Percentiles rank a stretch among this genome's conserved stretches.
Evolutionary conservation across 768 basidiomycete genomes (phyloP).

Genomic region (Rhodotorula graminis): DNA sequence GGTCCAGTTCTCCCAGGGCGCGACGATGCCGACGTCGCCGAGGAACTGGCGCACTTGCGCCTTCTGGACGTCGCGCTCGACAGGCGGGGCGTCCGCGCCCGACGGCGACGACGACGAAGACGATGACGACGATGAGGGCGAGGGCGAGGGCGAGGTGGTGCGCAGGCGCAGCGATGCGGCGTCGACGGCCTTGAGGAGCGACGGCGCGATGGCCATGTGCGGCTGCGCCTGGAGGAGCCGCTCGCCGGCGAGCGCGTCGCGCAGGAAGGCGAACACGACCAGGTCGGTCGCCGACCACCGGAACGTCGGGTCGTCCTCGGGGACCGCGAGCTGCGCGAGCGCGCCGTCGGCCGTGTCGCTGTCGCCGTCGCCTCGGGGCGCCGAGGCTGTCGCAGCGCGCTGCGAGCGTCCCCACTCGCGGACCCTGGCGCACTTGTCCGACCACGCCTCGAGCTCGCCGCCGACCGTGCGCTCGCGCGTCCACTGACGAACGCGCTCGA

Average conservation of each 20-base stretch:
- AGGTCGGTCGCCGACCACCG: constrained; percentile 40
- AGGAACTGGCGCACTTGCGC: constrained; percentile 50
- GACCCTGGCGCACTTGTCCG: constrained; percentile 16
- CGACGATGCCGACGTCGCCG: constrained; percentile 65
- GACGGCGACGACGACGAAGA: too few relatives aligned
- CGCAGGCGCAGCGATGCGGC: constrained; percentile 40
- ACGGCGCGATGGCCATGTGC: constrained; percentile 54
- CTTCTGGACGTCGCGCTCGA: constrained; percentile 4
- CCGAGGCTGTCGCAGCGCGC: background rate
- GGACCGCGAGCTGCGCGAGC: background rate
- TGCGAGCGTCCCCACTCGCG: constrained; percentile 10
- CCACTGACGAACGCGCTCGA: constrained; percentile 56
- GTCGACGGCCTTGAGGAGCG: constrained; percentile 59
- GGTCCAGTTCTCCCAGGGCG: constrained; percentile 73
- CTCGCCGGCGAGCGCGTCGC: constrained; percentile 42
- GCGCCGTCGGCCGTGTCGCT: background rate
- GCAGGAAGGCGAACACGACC: constrained; percentile 44
- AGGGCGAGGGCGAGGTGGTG: too few relatives aligned
- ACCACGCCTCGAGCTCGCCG: constrained; percentile 41
- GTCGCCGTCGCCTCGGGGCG: too few relatives aligned
- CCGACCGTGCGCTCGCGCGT: constrained; percentile 48
- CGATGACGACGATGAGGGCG: too few relatives aligned
- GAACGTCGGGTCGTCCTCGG: constrained; percentile 31
- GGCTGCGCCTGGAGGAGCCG: constrained; percentile 59
- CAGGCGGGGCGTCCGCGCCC: too few relatives aligned